Evolutionary conservation across 192 early-diverging fungal species (phyloP).

Genomic region (Coemansia asiatica): DNA sequence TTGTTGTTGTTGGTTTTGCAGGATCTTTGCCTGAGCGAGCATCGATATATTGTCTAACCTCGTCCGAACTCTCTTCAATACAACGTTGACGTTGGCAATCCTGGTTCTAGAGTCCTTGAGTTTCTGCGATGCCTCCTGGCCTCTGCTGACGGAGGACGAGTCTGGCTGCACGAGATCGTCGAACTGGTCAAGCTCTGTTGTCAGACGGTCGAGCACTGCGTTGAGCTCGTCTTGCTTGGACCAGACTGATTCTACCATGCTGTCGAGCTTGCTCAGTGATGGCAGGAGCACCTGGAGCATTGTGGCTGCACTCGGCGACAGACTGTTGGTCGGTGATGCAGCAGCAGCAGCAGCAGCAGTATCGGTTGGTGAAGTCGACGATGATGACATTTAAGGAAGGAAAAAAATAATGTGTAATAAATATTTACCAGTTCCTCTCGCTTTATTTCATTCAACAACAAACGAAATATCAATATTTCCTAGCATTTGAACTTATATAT

Average conservation of each 20-base stretch:
- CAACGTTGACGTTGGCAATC: conserved; percentile 33
- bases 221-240: conserved; percentile 41
- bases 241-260: conserved; percentile 43
- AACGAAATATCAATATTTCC: too few relatives aligned
- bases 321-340: neutral
- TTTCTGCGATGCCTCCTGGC: conserved; percentile 26
- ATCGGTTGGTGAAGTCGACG: neutral
- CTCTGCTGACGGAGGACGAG: conserved; percentile 3
- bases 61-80: conserved; percentile 38
- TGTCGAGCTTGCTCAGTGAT: conserved; percentile 40
- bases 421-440: too few relatives aligned
- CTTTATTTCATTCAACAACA: too few relatives aligned
- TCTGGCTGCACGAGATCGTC: conserved; percentile 32
- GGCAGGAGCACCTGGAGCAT: conserved; percentile 51
- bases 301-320: conserved; percentile 29
- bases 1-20: neutral
- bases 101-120: conserved; percentile 35
- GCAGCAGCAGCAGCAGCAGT: neutral
- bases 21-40: conserved; percentile 46
- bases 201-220: conserved; percentile 44
- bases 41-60: conserved; percentile 47
- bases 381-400: neutral
- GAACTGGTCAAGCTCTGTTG: conserved; percentile 50
- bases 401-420: neutral
- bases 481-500: neutral